Percentiles rank a stretch among this genome's conserved stretches.
These are phyloP conservation scores for Pleurotus giganteus DNA, from an alignment of 768 basidiomycete species.

Conservation along the genomic window DNA sequence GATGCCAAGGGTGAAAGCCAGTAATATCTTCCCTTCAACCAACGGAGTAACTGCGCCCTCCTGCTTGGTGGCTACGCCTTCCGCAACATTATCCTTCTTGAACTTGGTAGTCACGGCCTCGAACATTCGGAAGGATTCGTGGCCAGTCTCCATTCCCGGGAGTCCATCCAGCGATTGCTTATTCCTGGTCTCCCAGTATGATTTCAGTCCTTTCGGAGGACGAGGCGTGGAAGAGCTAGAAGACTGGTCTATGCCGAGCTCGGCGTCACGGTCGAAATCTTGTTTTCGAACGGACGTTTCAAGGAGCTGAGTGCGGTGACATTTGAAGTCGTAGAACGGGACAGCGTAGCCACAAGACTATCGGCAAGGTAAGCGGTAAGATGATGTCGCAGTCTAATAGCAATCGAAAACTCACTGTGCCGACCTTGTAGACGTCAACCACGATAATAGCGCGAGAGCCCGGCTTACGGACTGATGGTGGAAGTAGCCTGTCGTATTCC, in stretches of 20 bases:
- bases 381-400: background rate
- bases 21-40: background rate
- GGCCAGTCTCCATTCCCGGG: slow-evolving; percentile 39
- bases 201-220: slow-evolving; percentile 44
- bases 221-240: slow-evolving; percentile 9
- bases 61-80: background rate
- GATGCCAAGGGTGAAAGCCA: slow-evolving; percentile 2
- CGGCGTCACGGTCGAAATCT: slow-evolving; percentile 30
- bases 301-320: slow-evolving; percentile 52
- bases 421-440: slow-evolving; percentile 58
- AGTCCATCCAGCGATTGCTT: slow-evolving; percentile 54
- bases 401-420: slow-evolving; percentile 31
- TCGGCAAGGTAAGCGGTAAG: background rate
- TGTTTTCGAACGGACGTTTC: slow-evolving; percentile 46
- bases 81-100: background rate
- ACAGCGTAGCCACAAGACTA: slow-evolving; percentile 70
- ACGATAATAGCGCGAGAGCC: slow-evolving; percentile 63
- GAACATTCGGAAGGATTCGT: slow-evolving; percentile 12
- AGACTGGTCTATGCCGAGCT: slow-evolving; percentile 7
- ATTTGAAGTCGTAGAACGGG: slow-evolving; percentile 56
- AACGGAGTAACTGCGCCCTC: background rate
- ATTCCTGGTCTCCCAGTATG: slow-evolving; percentile 56
- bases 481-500: slow-evolving; percentile 55
- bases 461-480: slow-evolving; percentile 41
- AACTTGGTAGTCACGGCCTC: background rate